These are phyloP conservation scores for Chrysopogon serrulatus DNA, from an alignment of 176 grass and related monocot species.

Conservation along the genomic window DNA sequence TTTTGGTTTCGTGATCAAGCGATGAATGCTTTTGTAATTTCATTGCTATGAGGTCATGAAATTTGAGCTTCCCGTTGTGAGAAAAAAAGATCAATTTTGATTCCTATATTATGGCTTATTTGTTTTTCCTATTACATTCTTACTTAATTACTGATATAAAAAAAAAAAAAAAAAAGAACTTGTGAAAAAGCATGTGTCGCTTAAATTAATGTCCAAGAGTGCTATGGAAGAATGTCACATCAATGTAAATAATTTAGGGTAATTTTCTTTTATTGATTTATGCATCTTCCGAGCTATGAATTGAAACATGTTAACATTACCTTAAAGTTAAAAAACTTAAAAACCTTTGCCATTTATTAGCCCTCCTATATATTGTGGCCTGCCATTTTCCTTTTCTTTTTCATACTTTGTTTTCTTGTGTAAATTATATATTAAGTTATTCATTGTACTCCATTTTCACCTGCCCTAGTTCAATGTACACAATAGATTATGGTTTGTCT, in stretches of 20 bases:
- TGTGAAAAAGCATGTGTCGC: not conserved
- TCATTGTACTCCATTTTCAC: not conserved
- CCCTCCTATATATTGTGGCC: not conserved
- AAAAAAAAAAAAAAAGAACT: not conserved
- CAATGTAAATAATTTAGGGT: not conserved
- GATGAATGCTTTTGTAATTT: not conserved
- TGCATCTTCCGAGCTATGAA: not conserved
- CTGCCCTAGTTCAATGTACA: not conserved
- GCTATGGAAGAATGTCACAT: not conserved
- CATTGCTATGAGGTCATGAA: not conserved
- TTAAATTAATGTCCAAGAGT: not conserved
- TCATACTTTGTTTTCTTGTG: not conserved
- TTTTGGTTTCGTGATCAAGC: not conserved
- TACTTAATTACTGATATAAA: not conserved
- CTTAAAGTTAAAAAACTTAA: not conserved
- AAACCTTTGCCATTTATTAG: not conserved
- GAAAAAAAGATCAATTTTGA: not conserved
- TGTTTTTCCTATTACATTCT: not conserved
- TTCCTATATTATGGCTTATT: not conserved
- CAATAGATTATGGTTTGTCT: conserved; percentile 7
- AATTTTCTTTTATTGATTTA: not conserved
- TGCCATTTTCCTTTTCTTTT: not conserved
- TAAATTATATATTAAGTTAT: not conserved
- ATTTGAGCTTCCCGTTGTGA: not conserved
- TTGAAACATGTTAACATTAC: not conserved